phyloP scores from a whole-genome alignment of 2,329 filamentous ascomycete species.

The Cephalotrichum gorgonifer region DNA sequence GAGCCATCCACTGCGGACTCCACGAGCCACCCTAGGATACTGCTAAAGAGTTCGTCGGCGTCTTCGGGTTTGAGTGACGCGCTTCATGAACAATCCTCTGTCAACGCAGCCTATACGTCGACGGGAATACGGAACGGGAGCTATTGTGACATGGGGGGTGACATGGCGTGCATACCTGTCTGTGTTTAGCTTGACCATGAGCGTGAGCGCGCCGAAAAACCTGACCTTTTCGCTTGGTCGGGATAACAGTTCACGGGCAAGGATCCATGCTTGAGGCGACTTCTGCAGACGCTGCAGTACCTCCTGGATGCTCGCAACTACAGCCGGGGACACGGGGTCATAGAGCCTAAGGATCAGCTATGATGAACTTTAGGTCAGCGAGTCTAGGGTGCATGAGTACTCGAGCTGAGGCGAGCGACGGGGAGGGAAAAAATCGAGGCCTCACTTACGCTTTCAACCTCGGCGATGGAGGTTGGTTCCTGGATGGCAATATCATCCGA shows the following conservation, averaged over 20 bases:
- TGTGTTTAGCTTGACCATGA: slow-evolving; percentile 91
- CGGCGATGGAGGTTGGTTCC: slow-evolving; percentile 4
- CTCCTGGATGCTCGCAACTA: slow-evolving; percentile 50
- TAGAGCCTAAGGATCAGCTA: slow-evolving; percentile 44
- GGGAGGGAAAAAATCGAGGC: too few species aligned
- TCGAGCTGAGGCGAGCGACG: neutral
- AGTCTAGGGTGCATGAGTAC: neutral
- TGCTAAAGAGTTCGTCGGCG: slow-evolving; percentile 46
- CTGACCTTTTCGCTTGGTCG: slow-evolving; percentile 64
- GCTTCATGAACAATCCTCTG: slow-evolving; percentile 14
- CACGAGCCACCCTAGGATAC: slow-evolving; percentile 54
- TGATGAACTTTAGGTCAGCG: neutral
- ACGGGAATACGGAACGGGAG: slow-evolving; percentile 2
- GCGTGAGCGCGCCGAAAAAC: slow-evolving; percentile 87
- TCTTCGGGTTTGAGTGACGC: slow-evolving; percentile 44
- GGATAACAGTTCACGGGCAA: slow-evolving; percentile 66
- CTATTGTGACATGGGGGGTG: neutral
- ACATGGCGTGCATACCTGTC: slow-evolving; percentile 50
- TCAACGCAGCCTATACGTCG: neutral
- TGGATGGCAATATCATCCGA: neutral
- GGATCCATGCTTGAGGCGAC: slow-evolving; percentile 72
- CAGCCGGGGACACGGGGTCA: slow-evolving; percentile 35
- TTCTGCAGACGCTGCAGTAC: slow-evolving; percentile 70
- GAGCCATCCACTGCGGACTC: slow-evolving; percentile 39
- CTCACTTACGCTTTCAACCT: slow-evolving; percentile 7